Evolutionary conservation across 108 stramenopile genomes (phyloP).

Genomic region (Nitzschia inconspicua): DNA sequence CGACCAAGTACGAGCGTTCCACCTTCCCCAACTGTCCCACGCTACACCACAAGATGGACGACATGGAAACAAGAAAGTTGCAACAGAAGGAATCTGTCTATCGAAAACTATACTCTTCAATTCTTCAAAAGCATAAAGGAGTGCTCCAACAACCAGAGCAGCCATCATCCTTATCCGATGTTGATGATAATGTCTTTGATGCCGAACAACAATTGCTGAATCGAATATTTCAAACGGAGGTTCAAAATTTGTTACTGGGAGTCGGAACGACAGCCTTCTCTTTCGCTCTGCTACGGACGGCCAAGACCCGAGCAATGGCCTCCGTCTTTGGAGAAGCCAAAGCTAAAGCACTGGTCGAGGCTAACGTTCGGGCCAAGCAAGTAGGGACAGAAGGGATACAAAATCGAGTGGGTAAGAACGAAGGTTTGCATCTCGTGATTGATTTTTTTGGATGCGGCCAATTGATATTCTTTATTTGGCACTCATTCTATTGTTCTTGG

Average conservation of each 20-base stretch:
- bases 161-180: background rate
- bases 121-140: slow-evolving; percentile 1
- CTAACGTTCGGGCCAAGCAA: background rate
- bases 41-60: slow-evolving; percentile 5
- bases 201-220: background rate
- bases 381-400: background rate
- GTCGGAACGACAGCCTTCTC: background rate
- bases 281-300: background rate
- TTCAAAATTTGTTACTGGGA: background rate
- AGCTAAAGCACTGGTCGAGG: background rate
- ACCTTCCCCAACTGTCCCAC: too few relatives aligned
- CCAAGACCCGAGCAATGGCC: background rate
- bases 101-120: background rate
- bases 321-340: background rate
- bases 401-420: background rate
- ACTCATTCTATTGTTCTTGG: background rate
- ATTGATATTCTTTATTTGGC: background rate
- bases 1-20: too few relatives aligned
- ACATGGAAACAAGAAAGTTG: slow-evolving; percentile 2
- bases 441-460: background rate
- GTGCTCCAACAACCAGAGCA: background rate
- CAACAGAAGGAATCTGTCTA: background rate
- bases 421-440: background rate
- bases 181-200: background rate
- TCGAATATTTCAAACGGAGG: background rate